Conservation (phyloP, 768 basidiomycete species). For the Mycena rosella region DNA sequence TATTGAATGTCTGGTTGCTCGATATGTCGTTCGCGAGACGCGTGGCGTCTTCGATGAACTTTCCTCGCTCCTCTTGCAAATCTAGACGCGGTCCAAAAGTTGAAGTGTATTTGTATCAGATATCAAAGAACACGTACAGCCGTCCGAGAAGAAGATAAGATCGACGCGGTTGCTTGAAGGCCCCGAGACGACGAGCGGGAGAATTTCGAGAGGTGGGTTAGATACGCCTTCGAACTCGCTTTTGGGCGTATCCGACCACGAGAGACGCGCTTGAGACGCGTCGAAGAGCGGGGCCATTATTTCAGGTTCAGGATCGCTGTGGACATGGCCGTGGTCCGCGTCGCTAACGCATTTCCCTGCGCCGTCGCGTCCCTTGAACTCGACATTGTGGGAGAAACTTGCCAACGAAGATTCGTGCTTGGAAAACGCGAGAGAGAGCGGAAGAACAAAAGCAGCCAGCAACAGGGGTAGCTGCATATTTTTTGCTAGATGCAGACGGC, state of each 20-base stretch:
- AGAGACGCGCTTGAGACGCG: slow-evolving; percentile 15
- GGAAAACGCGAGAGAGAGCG: no score
- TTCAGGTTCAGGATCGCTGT: neutral
- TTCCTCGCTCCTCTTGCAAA: slow-evolving; percentile 63
- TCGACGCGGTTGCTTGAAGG: slow-evolving; percentile 75
- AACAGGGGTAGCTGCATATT: no score
- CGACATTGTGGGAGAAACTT: neutral
- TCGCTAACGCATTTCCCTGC: slow-evolving; percentile 10
- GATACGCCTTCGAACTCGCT: slow-evolving; percentile 29
- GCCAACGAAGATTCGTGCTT: no score
- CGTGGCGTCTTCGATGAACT: slow-evolving; percentile 75
- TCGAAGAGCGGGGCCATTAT: slow-evolving; percentile 3
- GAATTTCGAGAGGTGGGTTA: slow-evolving; percentile 64
- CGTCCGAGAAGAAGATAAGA: slow-evolving; percentile 83
- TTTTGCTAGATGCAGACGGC: no score
- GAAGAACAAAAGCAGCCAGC: no score
- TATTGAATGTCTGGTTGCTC: slow-evolving; percentile 80
- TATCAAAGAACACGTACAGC: slow-evolving; percentile 63
- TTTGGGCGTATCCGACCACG: slow-evolving; percentile 7
- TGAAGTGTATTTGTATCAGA: neutral
- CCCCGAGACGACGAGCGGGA: slow-evolving; percentile 72
- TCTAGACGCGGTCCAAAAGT: slow-evolving; percentile 62
- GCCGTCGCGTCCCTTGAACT: neutral
- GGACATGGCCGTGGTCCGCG: neutral
- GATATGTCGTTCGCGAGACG: slow-evolving; percentile 79